Conservation (phyloP, 805 yeast genomes). For the Brettanomyces anomalus region DNA sequence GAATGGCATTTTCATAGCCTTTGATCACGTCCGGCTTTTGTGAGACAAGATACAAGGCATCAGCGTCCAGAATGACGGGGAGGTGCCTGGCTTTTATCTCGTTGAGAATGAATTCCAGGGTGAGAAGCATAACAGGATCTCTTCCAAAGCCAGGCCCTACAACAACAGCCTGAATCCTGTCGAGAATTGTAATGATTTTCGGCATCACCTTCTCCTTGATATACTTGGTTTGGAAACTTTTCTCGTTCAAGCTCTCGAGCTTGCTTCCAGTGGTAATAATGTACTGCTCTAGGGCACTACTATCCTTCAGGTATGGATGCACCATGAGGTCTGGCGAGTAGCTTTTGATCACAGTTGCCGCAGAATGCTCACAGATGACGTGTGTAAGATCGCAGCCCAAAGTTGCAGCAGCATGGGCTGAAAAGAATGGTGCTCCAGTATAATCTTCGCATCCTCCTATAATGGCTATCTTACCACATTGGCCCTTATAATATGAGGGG, state of each 20-base stretch:
- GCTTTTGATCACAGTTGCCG: conserved; percentile 73
- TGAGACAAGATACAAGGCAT: conserved; percentile 65
- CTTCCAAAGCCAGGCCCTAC: conserved; percentile 95
- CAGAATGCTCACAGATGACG: conserved; percentile 72
- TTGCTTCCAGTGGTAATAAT: conserved; percentile 12
- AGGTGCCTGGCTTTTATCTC: conserved; percentile 46
- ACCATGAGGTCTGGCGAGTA: conserved; percentile 95
- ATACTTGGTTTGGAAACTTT: conserved; percentile 18
- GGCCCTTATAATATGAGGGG: conserved; percentile 78
- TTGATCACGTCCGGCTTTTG: conserved; percentile 36
- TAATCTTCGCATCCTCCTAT: conserved; percentile 95
- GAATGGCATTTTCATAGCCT: conserved; percentile 50
- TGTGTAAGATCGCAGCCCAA: conserved; percentile 88
- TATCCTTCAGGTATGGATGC: conserved; percentile 74
- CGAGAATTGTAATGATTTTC: conserved; percentile 45
- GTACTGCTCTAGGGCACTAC: conserved; percentile 17
- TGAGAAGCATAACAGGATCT: conserved; percentile 55
- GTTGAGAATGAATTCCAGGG: conserved; percentile 48
- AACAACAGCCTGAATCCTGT: conserved; percentile 70
- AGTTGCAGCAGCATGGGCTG: conserved; percentile 76
- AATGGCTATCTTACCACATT: conserved; percentile 75
- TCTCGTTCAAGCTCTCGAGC: conserved; percentile 4
- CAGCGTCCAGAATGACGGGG: conserved; percentile 87
- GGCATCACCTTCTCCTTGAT: conserved; percentile 42
- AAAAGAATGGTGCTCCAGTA: conserved; percentile 94